These are phyloP conservation scores for Apiospora aurea DNA, from an alignment of 2,329 filamentous ascomycete genomes.

Conservation along the genomic window DNA sequence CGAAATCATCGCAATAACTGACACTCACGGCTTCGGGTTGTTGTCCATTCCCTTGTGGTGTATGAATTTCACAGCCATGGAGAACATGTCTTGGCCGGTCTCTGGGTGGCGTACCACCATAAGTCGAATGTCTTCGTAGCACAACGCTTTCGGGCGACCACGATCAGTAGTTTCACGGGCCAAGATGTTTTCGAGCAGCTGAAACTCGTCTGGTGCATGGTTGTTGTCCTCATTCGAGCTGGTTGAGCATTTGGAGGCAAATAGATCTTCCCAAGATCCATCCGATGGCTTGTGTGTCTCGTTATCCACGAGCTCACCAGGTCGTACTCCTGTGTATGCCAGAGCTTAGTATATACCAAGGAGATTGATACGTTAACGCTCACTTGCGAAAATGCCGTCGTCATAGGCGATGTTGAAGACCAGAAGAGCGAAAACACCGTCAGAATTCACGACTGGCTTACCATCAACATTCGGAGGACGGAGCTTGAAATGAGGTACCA, in stretches of 20 bases:
- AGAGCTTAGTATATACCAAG: constrained; percentile 38
- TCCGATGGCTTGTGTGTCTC: constrained; percentile 39
- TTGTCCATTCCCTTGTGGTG: constrained; percentile 41
- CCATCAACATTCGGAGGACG: constrained; percentile 34
- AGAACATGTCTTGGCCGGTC: constrained; percentile 32
- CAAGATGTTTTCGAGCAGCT: constrained; percentile 31
- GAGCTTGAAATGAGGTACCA: constrained; percentile 36
- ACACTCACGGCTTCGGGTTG: constrained; percentile 39
- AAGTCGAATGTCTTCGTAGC: constrained; percentile 41
- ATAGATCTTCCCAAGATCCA: constrained; percentile 37
- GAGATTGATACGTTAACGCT: constrained; percentile 38
- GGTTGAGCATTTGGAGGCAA: constrained; percentile 31
- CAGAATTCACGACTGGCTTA: constrained; percentile 36
- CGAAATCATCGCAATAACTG: background rate
- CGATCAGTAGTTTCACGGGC: constrained; percentile 32
- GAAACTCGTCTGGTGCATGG: constrained; percentile 34
- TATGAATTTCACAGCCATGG: constrained; percentile 42
- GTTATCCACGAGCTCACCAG: constrained; percentile 40
- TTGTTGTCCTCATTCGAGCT: constrained; percentile 26
- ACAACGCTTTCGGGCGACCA: constrained; percentile 39
- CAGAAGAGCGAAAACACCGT: constrained; percentile 35
- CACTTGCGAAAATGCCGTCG: constrained; percentile 33
- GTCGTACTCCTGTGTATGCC: constrained; percentile 38
- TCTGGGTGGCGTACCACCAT: constrained; percentile 39
- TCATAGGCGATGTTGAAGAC: constrained; percentile 42